Conservation (phyloP, 352 stramenopile genomes). For the Thalassiosira pacifica region DNA sequence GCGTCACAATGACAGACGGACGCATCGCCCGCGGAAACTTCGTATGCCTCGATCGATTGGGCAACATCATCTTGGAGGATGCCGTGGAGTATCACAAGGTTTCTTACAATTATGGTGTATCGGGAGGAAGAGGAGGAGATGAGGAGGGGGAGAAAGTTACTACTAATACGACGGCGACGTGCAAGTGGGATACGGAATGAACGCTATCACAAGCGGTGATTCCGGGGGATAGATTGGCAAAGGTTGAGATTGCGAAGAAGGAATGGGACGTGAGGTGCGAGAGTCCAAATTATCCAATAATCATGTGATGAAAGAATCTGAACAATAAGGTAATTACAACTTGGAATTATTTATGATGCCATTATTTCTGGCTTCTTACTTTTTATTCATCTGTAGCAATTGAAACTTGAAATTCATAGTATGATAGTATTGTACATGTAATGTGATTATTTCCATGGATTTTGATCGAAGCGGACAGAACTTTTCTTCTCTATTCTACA, state of each 20-base stretch:
- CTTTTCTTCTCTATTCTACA: too few relatives aligned
- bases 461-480: too few relatives aligned
- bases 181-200: conserved; percentile 41
- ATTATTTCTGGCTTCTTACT: too few relatives aligned
- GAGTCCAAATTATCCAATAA: too few relatives aligned
- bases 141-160: background rate
- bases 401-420: too few relatives aligned
- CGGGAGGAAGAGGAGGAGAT: background rate
- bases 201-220: conserved; percentile 49
- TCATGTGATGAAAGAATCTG: too few relatives aligned
- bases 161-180: background rate
- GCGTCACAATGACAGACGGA: conserved; percentile 50
- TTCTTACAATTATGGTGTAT: background rate
- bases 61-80: conserved; percentile 54
- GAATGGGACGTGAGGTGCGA: too few relatives aligned
- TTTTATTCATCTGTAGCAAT: too few relatives aligned
- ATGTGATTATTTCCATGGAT: too few relatives aligned
- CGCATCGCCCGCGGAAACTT: conserved; percentile 43
- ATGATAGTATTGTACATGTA: too few relatives aligned
- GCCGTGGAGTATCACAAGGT: conserved; percentile 32
- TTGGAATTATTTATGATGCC: too few relatives aligned
- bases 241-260: conserved; percentile 49
- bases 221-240: conserved; percentile 36
- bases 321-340: too few relatives aligned
- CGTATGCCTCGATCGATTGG: conserved; percentile 48